phyloP scores from a whole-genome alignment of 139 green algal species.

The Haematococcus sp. region DNA sequence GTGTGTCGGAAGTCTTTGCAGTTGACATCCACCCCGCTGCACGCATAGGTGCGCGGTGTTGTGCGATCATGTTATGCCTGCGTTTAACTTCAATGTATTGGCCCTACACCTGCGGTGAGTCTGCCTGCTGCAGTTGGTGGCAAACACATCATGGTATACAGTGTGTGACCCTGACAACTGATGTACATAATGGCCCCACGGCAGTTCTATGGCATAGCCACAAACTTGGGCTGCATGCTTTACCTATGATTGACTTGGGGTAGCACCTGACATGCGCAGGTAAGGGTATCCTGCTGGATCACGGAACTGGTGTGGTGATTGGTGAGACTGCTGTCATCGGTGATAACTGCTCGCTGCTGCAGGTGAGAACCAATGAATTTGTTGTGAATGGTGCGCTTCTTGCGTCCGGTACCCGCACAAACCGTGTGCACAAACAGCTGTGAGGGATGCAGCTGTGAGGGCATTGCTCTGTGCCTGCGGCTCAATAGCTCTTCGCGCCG shows the following conservation, averaged over 20 bases:
- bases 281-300: conserved; percentile 91
- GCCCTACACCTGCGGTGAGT: too few species aligned
- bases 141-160: too few species aligned
- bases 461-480: neutral
- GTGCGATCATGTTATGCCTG: neutral
- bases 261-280: conserved; percentile 23
- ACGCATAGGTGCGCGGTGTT: conserved; percentile 56
- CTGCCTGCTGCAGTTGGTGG: too few species aligned
- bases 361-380: conserved; percentile 34
- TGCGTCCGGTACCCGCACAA: too few species aligned
- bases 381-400: neutral
- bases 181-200: too few species aligned
- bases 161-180: too few species aligned
- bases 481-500: neutral
- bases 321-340: conserved; percentile 88
- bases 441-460: neutral
- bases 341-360: conserved; percentile 85
- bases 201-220: too few species aligned
- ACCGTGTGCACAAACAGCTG: too few species aligned
- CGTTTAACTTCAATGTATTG: neutral
- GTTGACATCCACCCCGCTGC: conserved; percentile 96
- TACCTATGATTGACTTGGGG: too few species aligned
- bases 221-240: too few species aligned
- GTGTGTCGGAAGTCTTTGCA: conserved; percentile 68
- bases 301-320: conserved; percentile 92